Conservation (phyloP, 345 rosid species). For the Adansonia digitata region DNA sequence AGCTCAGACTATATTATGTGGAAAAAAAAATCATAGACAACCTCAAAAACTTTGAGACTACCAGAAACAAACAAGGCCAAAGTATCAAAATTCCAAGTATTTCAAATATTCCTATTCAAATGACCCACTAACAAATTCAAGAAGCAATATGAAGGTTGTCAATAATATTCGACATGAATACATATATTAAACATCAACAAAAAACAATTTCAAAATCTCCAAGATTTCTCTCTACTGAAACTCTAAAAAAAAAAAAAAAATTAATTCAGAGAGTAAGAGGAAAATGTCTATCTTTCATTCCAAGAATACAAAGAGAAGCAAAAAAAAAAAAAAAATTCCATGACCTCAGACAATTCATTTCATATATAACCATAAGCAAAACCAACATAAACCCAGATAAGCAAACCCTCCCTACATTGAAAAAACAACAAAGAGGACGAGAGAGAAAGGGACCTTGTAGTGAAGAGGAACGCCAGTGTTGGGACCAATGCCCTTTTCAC, state of each 20-base stretch:
- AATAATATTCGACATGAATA: neutral
- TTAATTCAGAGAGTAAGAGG: neutral
- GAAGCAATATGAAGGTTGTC: neutral
- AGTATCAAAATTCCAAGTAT: neutral
- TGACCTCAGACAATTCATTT: neutral
- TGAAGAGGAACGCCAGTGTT: conserved; percentile 73
- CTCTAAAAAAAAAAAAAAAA: neutral
- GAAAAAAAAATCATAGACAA: neutral
- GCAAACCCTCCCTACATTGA: neutral
- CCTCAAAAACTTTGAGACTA: neutral
- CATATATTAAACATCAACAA: neutral
- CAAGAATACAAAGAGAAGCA: neutral
- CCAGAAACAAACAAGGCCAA: neutral
- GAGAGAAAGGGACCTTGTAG: conserved; percentile 52
- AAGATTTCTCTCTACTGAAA: neutral
- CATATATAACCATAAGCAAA: conserved; percentile 10
- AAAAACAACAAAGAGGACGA: neutral
- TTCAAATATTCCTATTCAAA: neutral
- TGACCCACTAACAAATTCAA: neutral
- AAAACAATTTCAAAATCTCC: neutral
- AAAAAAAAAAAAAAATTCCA: neutral
- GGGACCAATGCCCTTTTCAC: conserved; percentile 87
- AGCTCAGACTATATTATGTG: neutral
- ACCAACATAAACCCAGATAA: conserved; percentile 9
- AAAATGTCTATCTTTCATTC: neutral